Conservation (phyloP, 108 stramenopile genomes). For the Nitzschia sp. region DNA sequence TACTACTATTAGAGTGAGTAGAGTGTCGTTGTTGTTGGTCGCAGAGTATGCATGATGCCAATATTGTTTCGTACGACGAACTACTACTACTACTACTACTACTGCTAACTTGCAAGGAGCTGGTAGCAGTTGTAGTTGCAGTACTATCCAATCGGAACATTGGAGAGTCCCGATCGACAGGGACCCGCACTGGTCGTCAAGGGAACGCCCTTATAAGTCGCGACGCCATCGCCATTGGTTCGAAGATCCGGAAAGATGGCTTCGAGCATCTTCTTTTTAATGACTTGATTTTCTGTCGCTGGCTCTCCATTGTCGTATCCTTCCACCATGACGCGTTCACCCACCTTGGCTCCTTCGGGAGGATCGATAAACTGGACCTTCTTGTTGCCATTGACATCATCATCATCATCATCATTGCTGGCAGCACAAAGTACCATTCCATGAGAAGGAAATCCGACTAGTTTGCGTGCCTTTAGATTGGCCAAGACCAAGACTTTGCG, state of each 20-base stretch:
- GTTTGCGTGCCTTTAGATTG: slow-evolving; percentile 87
- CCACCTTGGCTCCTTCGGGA: slow-evolving; percentile 72
- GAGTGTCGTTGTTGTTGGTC: no score
- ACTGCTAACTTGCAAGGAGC: no score
- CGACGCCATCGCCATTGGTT: slow-evolving; percentile 54
- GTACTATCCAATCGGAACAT: slow-evolving; percentile 9
- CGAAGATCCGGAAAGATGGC: slow-evolving; percentile 62
- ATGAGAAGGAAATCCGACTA: slow-evolving; percentile 80
- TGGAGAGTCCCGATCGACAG: slow-evolving; percentile 4
- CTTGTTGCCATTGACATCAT: no score
- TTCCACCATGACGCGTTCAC: slow-evolving; percentile 72
- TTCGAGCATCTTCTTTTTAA: slow-evolving; percentile 93
- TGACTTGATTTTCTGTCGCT: slow-evolving; percentile 80
- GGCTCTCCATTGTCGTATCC: slow-evolving; percentile 75
- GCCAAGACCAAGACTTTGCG: slow-evolving; percentile 83
- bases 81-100: no score
- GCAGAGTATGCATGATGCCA: no score
- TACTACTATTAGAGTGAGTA: no score
- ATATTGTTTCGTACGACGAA: no score
- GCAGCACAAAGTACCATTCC: slow-evolving; percentile 94
- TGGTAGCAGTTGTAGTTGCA: no score
- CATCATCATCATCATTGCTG: no score
- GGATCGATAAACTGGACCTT: slow-evolving; percentile 80
- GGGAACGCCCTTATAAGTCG: slow-evolving; percentile 56
- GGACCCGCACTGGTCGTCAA: slow-evolving; percentile 33